Base-by-base conservation (phyloP, 257 asterid species). In the Solanum sitiens region DNA sequence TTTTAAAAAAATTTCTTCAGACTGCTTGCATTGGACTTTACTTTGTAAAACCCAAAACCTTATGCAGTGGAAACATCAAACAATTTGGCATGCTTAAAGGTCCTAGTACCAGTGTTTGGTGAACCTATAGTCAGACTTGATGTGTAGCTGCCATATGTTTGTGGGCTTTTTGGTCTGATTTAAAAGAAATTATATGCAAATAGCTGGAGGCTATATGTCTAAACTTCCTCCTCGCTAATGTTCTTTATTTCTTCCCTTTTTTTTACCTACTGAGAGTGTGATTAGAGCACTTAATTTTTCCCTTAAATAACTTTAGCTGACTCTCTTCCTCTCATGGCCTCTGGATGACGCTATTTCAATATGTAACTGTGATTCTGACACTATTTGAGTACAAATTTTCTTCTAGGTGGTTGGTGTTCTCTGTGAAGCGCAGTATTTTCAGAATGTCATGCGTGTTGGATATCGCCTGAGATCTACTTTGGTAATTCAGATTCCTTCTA, bases 381-480 rank as follows among this genome's bases (percentile, higher is more conserved):
- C 42, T 77, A 59, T 61, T 87, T 77, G 25, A 53, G 30, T 74
- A 32, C 70, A 63, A 73, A 73, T 65, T 74, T n/a, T 88, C 50
- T 75, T 88, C 86, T 91, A 94, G 98, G 96, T 93, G 89, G 76
- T 97, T 87, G 99, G 98, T 13, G 99, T 96, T 89, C 87, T 95
- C 84, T 94, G 95, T 89, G 99, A 96, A 94, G 98, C 98, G 88
- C 99, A 97, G 89, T 97, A 97, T 88, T 97, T 95, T 89, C 99
- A 95, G 86, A 95, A 95, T 87, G 99, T 97, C 93, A 94, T 95
- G 98, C 98, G 99, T 83, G 99, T 95, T 89, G 99, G 99, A 84
- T 95, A 86, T 91, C 98, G 99, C 68, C 91, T 97, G 91, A 94
- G 97, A 89, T 92, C 99, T 87, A 95, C 99, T 63, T 91, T 97